These are phyloP conservation scores for Kalmusia sp. DNA, from an alignment of 2,329 filamentous ascomycete genomes.

Conservation along the genomic window DNA sequence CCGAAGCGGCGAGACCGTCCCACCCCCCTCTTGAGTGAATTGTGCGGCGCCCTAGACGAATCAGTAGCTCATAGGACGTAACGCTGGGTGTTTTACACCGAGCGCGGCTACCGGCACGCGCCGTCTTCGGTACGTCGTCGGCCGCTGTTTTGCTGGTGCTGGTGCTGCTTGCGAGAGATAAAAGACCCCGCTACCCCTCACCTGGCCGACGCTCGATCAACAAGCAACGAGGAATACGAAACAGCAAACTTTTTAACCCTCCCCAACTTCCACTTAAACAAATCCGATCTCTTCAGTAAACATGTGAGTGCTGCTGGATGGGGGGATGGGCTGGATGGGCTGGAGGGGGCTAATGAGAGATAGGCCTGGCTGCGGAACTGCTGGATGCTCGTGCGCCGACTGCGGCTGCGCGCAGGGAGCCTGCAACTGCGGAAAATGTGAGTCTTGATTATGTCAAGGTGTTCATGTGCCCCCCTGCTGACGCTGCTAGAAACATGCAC, in stretches of 20 bases:
- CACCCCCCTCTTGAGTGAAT: slow-evolving; percentile 10
- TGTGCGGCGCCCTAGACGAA: slow-evolving; percentile 4
- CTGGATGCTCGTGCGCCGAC: slow-evolving; percentile 35
- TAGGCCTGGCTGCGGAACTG: slow-evolving; percentile 39
- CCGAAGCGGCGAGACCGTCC: slow-evolving; percentile 2
- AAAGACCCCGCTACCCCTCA: slow-evolving; percentile 16
- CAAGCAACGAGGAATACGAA: neutral
- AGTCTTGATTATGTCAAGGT: neutral
- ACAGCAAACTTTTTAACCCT: no score
- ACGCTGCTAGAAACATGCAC: neutral
- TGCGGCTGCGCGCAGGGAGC: slow-evolving; percentile 36
- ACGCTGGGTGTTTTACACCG: neutral
- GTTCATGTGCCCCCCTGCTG: neutral
- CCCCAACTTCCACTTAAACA: no score
- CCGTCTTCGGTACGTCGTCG: neutral
- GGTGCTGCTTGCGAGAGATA: slow-evolving; percentile 4
- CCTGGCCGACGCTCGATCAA: no score
- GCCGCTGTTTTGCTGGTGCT: neutral
- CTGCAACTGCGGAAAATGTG: slow-evolving; percentile 39
- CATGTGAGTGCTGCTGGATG: no score
- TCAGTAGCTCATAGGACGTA: no score
- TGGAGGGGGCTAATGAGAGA: no score
- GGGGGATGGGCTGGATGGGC: no score
- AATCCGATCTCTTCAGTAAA: no score
- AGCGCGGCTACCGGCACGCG: neutral